Evolutionary conservation across 2,329 filamentous ascomycete species (phyloP).

Genomic region (Apiospora malaysiana): DNA sequence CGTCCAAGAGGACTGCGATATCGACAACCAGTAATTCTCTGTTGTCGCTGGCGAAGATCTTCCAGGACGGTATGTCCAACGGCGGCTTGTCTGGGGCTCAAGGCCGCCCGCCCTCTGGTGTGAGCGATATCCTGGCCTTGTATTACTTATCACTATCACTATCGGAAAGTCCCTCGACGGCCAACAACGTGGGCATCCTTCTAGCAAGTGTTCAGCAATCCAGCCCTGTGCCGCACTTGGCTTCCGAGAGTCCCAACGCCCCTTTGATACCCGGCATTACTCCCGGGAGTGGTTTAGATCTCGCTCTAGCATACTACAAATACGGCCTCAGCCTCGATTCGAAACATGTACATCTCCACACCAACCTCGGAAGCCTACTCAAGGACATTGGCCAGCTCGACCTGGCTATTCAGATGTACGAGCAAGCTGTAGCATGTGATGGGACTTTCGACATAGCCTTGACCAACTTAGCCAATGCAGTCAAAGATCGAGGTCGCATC

Average conservation of each 20-base stretch:
- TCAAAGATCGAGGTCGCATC: slow-evolving; percentile 94
- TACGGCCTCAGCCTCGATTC: slow-evolving; percentile 88
- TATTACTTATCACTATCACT: slow-evolving; percentile 96
- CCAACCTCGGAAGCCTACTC: slow-evolving; percentile 90
- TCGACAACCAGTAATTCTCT: slow-evolving; percentile 96
- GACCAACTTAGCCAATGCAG: slow-evolving; percentile 94
- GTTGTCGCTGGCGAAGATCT: slow-evolving; percentile 94
- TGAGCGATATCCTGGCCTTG: slow-evolving; percentile 89
- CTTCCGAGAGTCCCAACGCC: slow-evolving; percentile 39
- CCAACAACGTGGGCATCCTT: slow-evolving; percentile 96
- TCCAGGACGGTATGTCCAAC: slow-evolving; percentile 92
- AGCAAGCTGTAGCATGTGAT: slow-evolving; percentile 90
- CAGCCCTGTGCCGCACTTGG: slow-evolving; percentile 41
- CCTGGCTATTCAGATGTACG: slow-evolving; percentile 95
- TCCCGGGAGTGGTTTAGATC: slow-evolving; percentile 83
- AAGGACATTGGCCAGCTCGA: slow-evolving; percentile 96
- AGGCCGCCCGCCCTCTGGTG: slow-evolving; percentile 71
- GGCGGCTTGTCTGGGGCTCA: slow-evolving; percentile 61
- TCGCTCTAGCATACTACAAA: slow-evolving; percentile 93
- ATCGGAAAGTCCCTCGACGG: slow-evolving; percentile 94
- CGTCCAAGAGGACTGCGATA: slow-evolving; percentile 78
- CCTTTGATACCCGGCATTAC: slow-evolving; percentile 75
- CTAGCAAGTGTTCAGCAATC: slow-evolving; percentile 90
- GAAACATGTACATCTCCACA: slow-evolving; percentile 94
- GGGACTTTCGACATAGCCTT: slow-evolving; percentile 95